Conservation (phyloP, 179 eudicot species). For the Silene vulgaris region DNA sequence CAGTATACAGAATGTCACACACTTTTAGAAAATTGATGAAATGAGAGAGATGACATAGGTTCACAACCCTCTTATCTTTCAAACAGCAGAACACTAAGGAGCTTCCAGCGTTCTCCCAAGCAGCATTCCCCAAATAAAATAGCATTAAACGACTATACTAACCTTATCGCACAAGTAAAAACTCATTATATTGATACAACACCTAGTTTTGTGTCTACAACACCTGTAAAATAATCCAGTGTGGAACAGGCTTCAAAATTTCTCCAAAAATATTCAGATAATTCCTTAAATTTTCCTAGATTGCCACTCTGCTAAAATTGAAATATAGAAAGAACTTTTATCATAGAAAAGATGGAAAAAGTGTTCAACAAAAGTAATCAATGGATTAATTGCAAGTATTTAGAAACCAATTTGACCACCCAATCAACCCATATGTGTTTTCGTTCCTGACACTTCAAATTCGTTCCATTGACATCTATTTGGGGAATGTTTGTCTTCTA, state of each 20-base stretch:
- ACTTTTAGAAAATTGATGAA: not conserved
- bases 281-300: not conserved
- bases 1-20: not conserved
- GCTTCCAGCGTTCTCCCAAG: too few species aligned
- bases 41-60: not conserved
- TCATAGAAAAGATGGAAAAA: not conserved
- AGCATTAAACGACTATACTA: too few species aligned
- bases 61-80: not conserved
- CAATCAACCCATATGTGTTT: not conserved
- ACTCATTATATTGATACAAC: not conserved
- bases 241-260: not conserved
- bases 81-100: too few species aligned
- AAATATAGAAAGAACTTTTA: not conserved
- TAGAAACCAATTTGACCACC: not conserved
- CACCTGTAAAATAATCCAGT: not conserved
- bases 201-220: not conserved
- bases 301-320: not conserved
- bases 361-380: not conserved
- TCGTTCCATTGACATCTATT: not conserved
- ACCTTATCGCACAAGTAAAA: not conserved
- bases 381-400: not conserved
- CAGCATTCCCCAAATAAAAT: too few species aligned
- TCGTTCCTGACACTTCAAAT: not conserved
- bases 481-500: not conserved
- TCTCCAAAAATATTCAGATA: not conserved